Conservation (phyloP, 2,329 filamentous ascomycete genomes). For the Calcarisporium arbuscula region DNA sequence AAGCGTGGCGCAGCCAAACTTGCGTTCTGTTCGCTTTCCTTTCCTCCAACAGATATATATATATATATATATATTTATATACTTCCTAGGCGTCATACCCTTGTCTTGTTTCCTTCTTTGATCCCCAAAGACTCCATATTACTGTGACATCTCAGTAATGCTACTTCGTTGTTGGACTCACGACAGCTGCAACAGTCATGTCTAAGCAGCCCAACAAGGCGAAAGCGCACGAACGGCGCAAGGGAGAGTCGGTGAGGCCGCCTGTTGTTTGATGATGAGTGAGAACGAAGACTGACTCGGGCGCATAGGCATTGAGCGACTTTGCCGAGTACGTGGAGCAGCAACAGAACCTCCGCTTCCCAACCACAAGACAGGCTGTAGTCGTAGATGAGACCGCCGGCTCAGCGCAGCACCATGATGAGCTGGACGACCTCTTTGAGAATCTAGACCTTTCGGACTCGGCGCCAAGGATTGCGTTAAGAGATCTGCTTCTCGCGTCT, state of each 20-base stretch:
- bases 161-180: constrained; percentile 12
- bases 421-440: constrained; percentile 88
- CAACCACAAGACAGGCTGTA: constrained; percentile 23
- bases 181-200: constrained; percentile 40
- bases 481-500: constrained; percentile 64
- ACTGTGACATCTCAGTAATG: constrained; percentile 17
- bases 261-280: neutral
- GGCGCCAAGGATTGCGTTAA: constrained; percentile 60
- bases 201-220: constrained; percentile 51
- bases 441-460: constrained; percentile 76
- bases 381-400: constrained; percentile 22
- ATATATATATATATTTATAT: too few species aligned
- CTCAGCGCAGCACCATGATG: constrained; percentile 57
- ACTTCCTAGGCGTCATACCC: too few species aligned
- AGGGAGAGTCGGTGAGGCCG: constrained; percentile 77
- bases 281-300: constrained; percentile 9
- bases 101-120: too few species aligned
- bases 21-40: too few species aligned
- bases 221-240: constrained; percentile 71
- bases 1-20: constrained; percentile 6
- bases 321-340: constrained; percentile 97
- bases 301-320: constrained; percentile 67
- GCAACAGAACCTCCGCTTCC: constrained; percentile 72
- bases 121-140: constrained; percentile 18
- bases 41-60: neutral